Base-by-base conservation (phyloP, 441 rosid species). In the Pelargonium myrrhifolium region DNA sequence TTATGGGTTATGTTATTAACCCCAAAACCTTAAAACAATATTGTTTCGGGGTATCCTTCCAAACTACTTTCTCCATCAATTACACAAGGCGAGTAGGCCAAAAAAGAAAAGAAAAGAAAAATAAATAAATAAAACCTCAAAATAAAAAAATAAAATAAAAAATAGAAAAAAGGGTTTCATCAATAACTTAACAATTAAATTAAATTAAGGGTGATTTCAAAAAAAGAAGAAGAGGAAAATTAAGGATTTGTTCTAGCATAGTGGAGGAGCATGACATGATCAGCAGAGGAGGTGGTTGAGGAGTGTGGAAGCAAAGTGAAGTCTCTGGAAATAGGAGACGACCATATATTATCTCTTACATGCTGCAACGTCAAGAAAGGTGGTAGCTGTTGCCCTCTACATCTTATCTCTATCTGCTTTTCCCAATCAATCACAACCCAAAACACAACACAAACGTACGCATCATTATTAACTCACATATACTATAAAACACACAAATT, bases 361-460 rank as follows among this genome's bases (percentile, higher is more conserved):
- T 93, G 94, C 81, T 87, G 96, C 86, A 93, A 69, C 71, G 97
- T 89, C 83, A 87, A 82, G 84, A 75, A 75, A 31, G 94, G 97
- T 66, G 40, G 79, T 45, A 93, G 85, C 74, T 85, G 82, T 67
- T 89, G 90, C 79, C 98, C 98, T 82, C 86, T 84, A 77, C 98
- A 93, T 77, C 78, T 90, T 78, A 93, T 89, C 80, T 89, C 98
- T 76, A 90, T 60, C 98, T 93, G 93, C 82, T 76, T 78, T 10
- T 67, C 45, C 21, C 42, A 65, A 70, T 65, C 62, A 20, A 28
- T 31, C 68, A 24, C 55, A 65, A 42, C 64, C 73, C n/a, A 10
- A 45, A 14, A 43, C 42, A 66, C 14, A 17, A 22, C 10, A 43
- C 9, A 43, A 8, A 43, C 49, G 49, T 43, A 43, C 49, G 14